Evolutionary conservation across 345 rosid genomes (phyloP), one percentile per base, ranked within the genome.

Genomic region (Angophora floribunda): DNA sequence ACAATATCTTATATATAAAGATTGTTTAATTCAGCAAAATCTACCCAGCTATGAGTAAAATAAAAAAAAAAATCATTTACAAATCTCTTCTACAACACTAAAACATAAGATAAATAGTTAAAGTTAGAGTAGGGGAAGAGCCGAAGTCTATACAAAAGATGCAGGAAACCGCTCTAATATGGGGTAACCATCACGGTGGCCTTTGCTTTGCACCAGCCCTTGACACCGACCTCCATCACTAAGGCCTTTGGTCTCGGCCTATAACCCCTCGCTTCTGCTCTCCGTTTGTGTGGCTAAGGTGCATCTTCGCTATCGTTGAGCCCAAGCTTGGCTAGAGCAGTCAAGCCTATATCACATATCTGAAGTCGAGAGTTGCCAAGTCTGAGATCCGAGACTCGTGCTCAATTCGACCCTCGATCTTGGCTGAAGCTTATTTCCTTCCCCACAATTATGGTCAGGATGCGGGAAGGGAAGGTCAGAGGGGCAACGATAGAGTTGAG

Each of bases 321-420:
- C 65, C 26, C n/a, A 1, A 57, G 6, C 65, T 57, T 57, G 6
- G 6, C n/a, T 28, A 0, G 65, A n/a, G 1, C 3, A 2, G 3
- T 5, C 0, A 15, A 59, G 30, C 30, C 30, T 5, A 26, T 0
- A 0, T 1, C 67, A 26, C 15, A 59, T 26, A 59, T 59, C 30
- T 5, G 30, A 11, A 59, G 67, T 59, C 15, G 0, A 59, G 67
- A 26, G 30, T 59, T 59, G 30, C 67, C 67, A 26, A 59, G n/a
- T 30, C 30, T 2, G 3, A 26, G 30, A 59, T 59, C 15, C 1
- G 7, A 0, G 3, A 1, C 30, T 26, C 15, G 1, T n/a, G 4
- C 67, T 59, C 15, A 59, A 26, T 26, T 59, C 9, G 15, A 59
- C 30, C 30, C 65, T 59, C 3, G 3, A 26, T 59, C 65, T 59